Evolutionary conservation across 176 grass and related monocot species (phyloP), one percentile per base, ranked within the genome.

Genomic region (Zizania latifolia): DNA sequence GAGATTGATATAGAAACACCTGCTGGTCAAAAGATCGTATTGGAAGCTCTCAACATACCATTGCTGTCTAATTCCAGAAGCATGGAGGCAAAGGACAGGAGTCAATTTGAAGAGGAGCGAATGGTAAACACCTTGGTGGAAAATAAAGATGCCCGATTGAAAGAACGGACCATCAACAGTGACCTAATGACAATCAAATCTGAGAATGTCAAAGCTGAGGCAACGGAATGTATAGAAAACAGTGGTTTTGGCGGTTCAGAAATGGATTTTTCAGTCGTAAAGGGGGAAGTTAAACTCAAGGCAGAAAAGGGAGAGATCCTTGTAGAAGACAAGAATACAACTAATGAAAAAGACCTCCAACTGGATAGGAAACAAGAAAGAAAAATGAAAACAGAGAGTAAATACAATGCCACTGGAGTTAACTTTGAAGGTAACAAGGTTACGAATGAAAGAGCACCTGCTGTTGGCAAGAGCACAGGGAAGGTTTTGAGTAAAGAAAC

Each of bases 321-420:
- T 62, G 81, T 77, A 30, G 80, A 84, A 67, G 83, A 86, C 33
- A 85, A 41, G 81, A 86, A 82, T 45, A 53, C 77, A 79, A 78
- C 33, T 80, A 86, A 22, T 70, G 68, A 79, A 40, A 92, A 63
- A 58, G 67, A 84, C 48, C 58, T 78, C 50, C 39, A 53, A 67
- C 37, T 68, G 66, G 86, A 91, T 67, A 80, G 77, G 57, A 85
- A 86, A 44, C 92, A 90, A 69, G 92, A 99, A 84, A 85, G 51
- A 55, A 92, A 78, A 92, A 61, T 67, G 48, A 93, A 88, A 78
- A 46, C 78, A 39, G 85, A 92, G 69, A 88, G 86, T 64, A 80
- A 78, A 76, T 72, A 8, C 71, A 70, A 83, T 75, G 34, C 33
- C 13, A 44, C 62, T 16, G 88, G 67, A 68, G 79, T 80, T 62